Evolutionary conservation across 352 stramenopile genomes (phyloP).

Genomic region (Pythium monospermum): DNA sequence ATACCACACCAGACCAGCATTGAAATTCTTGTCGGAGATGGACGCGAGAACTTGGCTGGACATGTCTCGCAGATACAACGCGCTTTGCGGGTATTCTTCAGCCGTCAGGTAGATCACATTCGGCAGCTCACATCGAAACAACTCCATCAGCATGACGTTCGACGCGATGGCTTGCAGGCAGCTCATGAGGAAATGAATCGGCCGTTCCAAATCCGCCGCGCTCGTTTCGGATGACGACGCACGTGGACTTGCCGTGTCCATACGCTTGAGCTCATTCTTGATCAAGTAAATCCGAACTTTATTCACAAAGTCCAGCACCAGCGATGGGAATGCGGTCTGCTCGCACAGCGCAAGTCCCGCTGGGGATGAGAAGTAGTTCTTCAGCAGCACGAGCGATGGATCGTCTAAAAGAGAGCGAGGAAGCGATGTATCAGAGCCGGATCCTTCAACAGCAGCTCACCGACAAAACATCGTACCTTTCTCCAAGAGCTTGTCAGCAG

Average conservation of each 20-base stretch:
- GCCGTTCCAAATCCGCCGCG: slow-evolving; percentile 26
- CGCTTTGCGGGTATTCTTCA: slow-evolving; percentile 52
- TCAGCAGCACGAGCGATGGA: slow-evolving; percentile 29
- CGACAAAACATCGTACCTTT: slow-evolving; percentile 30
- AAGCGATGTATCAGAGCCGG: not conserved
- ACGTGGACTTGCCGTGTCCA: slow-evolving; percentile 9
- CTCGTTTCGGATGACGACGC: not conserved
- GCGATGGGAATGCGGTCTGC: slow-evolving; percentile 59
- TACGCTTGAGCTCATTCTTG: slow-evolving; percentile 33
- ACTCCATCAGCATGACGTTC: slow-evolving; percentile 47
- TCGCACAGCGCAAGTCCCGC: slow-evolving; percentile 49
- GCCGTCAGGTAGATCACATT: slow-evolving; percentile 57
- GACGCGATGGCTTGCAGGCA: slow-evolving; percentile 55
- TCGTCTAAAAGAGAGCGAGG: slow-evolving; percentile 22
- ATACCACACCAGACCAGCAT: slow-evolving; percentile 68
- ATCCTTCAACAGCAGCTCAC: not conserved
- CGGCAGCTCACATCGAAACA: slow-evolving; percentile 62
- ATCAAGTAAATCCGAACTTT: slow-evolving; percentile 46
- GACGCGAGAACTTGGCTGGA: slow-evolving; percentile 38
- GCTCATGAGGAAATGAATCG: slow-evolving; percentile 51
- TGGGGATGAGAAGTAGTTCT: slow-evolving; percentile 46
- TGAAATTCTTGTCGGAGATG: slow-evolving; percentile 60
- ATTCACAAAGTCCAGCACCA: slow-evolving; percentile 60
- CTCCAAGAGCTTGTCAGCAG: slow-evolving; percentile 37
- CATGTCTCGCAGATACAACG: slow-evolving; percentile 44